These are phyloP conservation scores for Macadamia integrifolia DNA, from an alignment of 164 flowering plant genomes.

Conservation along the genomic window DNA sequence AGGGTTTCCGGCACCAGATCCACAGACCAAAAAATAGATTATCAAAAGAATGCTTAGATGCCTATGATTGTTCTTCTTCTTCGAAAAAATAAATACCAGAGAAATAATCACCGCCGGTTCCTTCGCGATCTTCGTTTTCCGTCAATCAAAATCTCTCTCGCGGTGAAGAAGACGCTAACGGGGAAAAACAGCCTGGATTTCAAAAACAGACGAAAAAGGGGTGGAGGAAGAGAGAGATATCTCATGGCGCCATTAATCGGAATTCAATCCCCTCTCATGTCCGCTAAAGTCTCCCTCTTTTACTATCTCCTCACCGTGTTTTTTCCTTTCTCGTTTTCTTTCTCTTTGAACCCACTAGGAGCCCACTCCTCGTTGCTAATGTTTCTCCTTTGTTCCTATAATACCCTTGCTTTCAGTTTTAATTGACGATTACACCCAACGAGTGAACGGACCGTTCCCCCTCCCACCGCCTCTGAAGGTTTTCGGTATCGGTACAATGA, in stretches of 20 bases:
- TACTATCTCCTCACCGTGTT: background rate
- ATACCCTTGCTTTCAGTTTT: too few relatives aligned
- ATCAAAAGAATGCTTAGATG: too few relatives aligned
- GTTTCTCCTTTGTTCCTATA: too few relatives aligned
- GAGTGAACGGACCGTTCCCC: too few relatives aligned
- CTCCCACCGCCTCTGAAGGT: too few relatives aligned
- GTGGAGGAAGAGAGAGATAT: constrained; percentile 17
- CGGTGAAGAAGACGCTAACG: constrained; percentile 17
- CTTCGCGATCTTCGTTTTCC: background rate
- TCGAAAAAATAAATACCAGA: background rate
- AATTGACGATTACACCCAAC: too few relatives aligned
- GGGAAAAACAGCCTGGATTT: constrained; percentile 23
- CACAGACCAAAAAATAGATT: background rate
- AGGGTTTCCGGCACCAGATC: constrained; percentile 10
- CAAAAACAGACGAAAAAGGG: background rate
- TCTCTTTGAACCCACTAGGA: background rate
- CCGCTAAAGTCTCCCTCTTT: constrained; percentile 28
- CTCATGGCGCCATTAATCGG: constrained; percentile 34
- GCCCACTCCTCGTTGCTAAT: too few relatives aligned
- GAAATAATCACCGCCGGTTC: background rate
- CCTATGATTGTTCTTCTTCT: too few relatives aligned
- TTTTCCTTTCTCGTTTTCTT: background rate
- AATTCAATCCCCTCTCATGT: constrained; percentile 36
- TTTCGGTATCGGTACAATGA: too few relatives aligned
- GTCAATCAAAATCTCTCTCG: background rate